phyloP scores from a whole-genome alignment of 768 basidiomycete species.

The Suillus fuscotomentosus region DNA sequence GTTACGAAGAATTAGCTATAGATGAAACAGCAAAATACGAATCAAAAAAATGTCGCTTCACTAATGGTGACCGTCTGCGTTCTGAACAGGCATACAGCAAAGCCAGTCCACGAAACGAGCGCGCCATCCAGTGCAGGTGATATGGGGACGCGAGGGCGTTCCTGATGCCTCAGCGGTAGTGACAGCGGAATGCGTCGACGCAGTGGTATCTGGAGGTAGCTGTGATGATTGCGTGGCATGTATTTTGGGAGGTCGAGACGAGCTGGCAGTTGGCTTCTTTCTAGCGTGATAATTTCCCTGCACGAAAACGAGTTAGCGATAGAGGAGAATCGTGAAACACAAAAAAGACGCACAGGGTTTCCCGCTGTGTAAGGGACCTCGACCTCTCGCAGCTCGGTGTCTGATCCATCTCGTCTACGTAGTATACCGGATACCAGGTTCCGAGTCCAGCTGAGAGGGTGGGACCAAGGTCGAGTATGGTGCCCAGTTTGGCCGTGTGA shows the following conservation, averaged over 20 bases:
- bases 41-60: background rate
- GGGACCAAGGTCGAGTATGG: background rate
- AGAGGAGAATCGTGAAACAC: background rate
- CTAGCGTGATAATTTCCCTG: background rate
- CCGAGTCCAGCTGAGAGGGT: background rate
- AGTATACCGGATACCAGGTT: background rate
- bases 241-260: background rate
- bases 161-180: background rate
- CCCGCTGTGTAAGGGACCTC: background rate
- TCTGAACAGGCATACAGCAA: background rate
- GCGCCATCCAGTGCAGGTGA: background rate
- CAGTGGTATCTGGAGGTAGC: background rate
- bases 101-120: background rate
- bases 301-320: background rate
- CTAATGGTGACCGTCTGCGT: background rate
- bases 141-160: background rate
- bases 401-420: background rate
- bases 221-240: background rate
- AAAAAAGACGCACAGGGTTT: background rate
- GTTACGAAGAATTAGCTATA: no score
- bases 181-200: background rate
- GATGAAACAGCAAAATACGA: no score
- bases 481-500: background rate
- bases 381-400: background rate
- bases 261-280: background rate